Base-by-base conservation (phyloP, 768 basidiomycete species). In the Leucosporidium creatinivorum region DNA sequence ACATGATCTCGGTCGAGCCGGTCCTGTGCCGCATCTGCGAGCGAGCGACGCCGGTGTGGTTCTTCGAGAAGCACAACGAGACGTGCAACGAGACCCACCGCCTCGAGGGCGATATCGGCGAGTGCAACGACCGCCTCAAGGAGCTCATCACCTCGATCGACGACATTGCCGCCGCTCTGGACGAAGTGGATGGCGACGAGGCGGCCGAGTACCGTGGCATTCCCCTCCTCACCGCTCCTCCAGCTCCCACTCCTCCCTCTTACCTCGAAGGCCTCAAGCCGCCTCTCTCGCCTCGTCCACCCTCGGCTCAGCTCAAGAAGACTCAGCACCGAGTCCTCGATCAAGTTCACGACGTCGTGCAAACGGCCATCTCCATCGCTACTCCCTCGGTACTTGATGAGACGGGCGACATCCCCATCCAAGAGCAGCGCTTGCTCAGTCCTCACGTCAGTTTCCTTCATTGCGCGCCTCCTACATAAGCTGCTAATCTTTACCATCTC, bases 1-100 rank as follows among this genome's bases (percentile, higher is more conserved):
- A 82, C 21, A 28, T 26, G 28, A 88, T 98, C 79, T 87, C 86
- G 75, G 86, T 84, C 30, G 85, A 89, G 67, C 86, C 84, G 33
- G 89, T 98, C 60, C 83, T 99, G 26, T 98, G 96, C 80, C 89
- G 96, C 36, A 99, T 99, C 69, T 99, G 96, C 81, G 96, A 99
- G 79, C 86, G 89, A 76, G 87, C 89, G 73, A 89, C 98, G 66
- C 93, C 94, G 3, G 89, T 94, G 69, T 99, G 96, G 96, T 99
- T 93, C 81, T 99, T 99, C 77, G 96, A 98, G 81, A 98, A 97
- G 81, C 96, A 99, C 81, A 98, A 92, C 83, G 96, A 99, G 80
- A 98, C 93, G 17, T 99, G 96, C 74, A 91, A 86, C 73, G 94
- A 97, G 80, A 87, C 89, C 4, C 96, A 99, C 79, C 87, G 91